These are phyloP conservation scores for Aspergillus pseudoviridinutans DNA, from an alignment of 2,329 filamentous ascomycete species.

Conservation along the genomic window DNA sequence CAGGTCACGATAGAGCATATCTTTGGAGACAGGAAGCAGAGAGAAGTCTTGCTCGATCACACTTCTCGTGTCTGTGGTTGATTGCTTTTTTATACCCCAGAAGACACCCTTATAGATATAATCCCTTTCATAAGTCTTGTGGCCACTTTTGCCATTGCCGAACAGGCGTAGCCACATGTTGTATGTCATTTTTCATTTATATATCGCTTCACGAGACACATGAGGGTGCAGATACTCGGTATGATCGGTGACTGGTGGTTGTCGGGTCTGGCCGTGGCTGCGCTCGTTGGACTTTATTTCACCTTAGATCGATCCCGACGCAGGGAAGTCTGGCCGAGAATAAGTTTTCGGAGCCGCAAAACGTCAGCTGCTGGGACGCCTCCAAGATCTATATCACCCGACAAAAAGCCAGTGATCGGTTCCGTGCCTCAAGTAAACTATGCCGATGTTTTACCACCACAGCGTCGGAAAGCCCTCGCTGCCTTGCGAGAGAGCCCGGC, in stretches of 20 bases:
- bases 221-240: slow-evolving; percentile 16
- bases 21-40: slow-evolving; percentile 2
- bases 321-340: slow-evolving; percentile 36
- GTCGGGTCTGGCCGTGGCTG: slow-evolving; percentile 19
- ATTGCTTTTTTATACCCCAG: not conserved
- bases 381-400: slow-evolving; percentile 50
- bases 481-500: slow-evolving; percentile 20
- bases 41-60: not conserved
- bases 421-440: slow-evolving; percentile 35
- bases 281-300: slow-evolving; percentile 24
- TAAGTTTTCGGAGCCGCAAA: slow-evolving; percentile 39
- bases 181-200: not conserved
- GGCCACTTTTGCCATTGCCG: not conserved
- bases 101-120: not conserved
- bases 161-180: not conserved
- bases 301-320: slow-evolving; percentile 29
- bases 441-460: slow-evolving; percentile 51
- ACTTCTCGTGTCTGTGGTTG: not conserved
- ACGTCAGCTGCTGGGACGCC: slow-evolving; percentile 50
- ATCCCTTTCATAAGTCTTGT: not conserved
- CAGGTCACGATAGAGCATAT: slow-evolving; percentile 4
- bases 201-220: not conserved
- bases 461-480: slow-evolving; percentile 45
- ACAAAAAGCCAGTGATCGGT: slow-evolving; percentile 38
- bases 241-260: slow-evolving; percentile 19